Percentiles rank a stretch among this genome's conserved stretches.
Evolutionary conservation across 2,329 filamentous ascomycete genomes (phyloP).

Genomic region (Aspergillus sp.): DNA sequence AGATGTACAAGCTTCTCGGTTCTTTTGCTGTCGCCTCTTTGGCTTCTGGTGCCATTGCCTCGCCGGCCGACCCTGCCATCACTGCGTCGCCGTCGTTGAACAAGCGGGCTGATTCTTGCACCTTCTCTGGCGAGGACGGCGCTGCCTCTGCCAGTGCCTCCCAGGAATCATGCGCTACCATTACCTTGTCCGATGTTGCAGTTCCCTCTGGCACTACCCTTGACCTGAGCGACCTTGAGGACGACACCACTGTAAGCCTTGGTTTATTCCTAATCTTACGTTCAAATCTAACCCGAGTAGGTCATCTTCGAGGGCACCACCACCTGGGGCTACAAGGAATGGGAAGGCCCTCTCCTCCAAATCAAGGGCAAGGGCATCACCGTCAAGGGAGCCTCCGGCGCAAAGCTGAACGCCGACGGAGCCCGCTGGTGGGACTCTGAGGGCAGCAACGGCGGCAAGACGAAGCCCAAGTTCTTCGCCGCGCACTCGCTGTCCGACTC

Average conservation of each 20-base stretch:
- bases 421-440: constrained; percentile 60
- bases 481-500: constrained; percentile 38
- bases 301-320: constrained; percentile 66
- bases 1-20: neutral
- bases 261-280: neutral
- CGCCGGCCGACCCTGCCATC: neutral
- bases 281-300: constrained; percentile 16
- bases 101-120: constrained; percentile 2
- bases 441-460: constrained; percentile 61
- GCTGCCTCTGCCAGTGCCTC: constrained; percentile 4
- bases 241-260: constrained; percentile 3
- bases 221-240: constrained; percentile 7
- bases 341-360: constrained; percentile 63
- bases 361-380: constrained; percentile 59
- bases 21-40: neutral
- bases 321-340: constrained; percentile 65
- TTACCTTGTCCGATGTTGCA: constrained; percentile 5
- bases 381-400: constrained; percentile 52
- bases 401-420: constrained; percentile 57
- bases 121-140: neutral
- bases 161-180: constrained; percentile 3
- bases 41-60: neutral
- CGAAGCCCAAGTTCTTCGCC: constrained; percentile 66
- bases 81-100: neutral
- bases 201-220: constrained; percentile 8